phyloP scores from a whole-genome alignment of 805 yeast species.

The Kodamaea kaohsiungensis region DNA sequence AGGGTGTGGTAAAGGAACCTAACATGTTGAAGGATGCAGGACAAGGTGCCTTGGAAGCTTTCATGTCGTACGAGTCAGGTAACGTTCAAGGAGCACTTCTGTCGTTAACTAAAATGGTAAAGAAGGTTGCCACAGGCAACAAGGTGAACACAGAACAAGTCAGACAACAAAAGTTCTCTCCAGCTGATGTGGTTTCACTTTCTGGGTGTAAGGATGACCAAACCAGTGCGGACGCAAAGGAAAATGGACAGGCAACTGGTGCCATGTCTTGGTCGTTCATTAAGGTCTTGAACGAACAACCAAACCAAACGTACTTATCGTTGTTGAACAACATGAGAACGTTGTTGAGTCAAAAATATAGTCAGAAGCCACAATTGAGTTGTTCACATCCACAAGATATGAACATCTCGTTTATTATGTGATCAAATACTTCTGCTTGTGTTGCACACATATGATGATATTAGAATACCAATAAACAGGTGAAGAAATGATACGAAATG shows the following conservation, averaged over 20 bases:
- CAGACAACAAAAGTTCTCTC: constrained; percentile 31
- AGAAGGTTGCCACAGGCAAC: constrained; percentile 26
- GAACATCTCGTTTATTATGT: constrained; percentile 37
- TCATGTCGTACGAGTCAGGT: constrained; percentile 33
- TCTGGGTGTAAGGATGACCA: constrained; percentile 44
- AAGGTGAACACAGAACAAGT: constrained; percentile 26
- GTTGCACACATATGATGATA: not conserved
- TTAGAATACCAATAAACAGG: too few relatives aligned
- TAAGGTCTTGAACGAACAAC: constrained; percentile 25
- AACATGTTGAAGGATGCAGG: constrained; percentile 39
- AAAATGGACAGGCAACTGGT: constrained; percentile 37
- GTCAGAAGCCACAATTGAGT: constrained; percentile 44
- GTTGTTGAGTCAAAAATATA: constrained; percentile 30
- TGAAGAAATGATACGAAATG: too few relatives aligned
- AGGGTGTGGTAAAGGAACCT: constrained; percentile 43
- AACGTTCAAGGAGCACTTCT: constrained; percentile 40
- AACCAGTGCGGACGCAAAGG: constrained; percentile 41
- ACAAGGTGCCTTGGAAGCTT: constrained; percentile 32
- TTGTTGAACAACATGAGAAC: constrained; percentile 39
- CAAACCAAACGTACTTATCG: constrained; percentile 36
- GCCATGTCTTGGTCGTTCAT: constrained; percentile 44
- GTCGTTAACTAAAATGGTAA: constrained; percentile 35
- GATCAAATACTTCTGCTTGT: not conserved
- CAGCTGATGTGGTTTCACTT: constrained; percentile 39
- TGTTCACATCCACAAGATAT: constrained; percentile 41